Percentiles rank a stretch among this genome's conserved stretches.
phyloP scores from a whole-genome alignment of 1,284 basidiomycete species.

The Caloboletus firmus region DNA sequence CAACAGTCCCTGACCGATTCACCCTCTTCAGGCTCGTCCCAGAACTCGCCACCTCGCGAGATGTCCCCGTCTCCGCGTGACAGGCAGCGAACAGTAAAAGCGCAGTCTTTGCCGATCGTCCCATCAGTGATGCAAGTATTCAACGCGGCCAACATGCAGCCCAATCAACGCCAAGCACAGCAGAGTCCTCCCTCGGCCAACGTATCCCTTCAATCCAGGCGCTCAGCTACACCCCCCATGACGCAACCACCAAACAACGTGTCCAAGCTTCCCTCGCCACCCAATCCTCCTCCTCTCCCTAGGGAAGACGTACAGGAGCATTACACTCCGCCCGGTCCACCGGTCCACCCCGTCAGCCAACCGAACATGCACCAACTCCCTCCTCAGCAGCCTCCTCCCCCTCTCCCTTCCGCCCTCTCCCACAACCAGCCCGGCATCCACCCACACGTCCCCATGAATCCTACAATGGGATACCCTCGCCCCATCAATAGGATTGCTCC shows the following conservation, averaged over 20 bases:
- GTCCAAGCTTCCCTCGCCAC: constrained; percentile 43
- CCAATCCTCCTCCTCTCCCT: constrained; percentile 25
- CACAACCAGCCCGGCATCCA: constrained; percentile 39
- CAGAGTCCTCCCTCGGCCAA: constrained; percentile 59
- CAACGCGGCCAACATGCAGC: constrained; percentile 36
- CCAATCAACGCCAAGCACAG: constrained; percentile 38
- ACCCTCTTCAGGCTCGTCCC: constrained; percentile 15
- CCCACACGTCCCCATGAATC: constrained; percentile 28
- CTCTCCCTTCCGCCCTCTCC: constrained; percentile 28
- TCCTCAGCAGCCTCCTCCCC: constrained; percentile 16
- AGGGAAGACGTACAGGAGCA: constrained; percentile 35
- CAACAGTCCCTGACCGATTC: constrained; percentile 5
- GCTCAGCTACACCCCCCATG: constrained; percentile 42
- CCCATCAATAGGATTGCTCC: constrained; percentile 55
- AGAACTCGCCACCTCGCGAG: constrained; percentile 55
- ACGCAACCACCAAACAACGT: constrained; percentile 37
- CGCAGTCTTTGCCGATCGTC: constrained; percentile 61
- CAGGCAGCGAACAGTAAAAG: constrained; percentile 55
- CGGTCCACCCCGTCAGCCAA: constrained; percentile 27
- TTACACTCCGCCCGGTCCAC: constrained; percentile 33
- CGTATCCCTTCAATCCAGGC: constrained; percentile 41
- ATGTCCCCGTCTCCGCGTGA: constrained; percentile 69
- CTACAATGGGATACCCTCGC: constrained; percentile 53
- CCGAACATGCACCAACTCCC: constrained; percentile 26
- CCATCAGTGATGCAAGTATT: constrained; percentile 54